A percentile compares a stretch with the other conserved stretches of the same genome.
Evolutionary conservation across 192 early-diverging fungal species (phyloP).

Genomic region (Lobosporangium transversale): DNA sequence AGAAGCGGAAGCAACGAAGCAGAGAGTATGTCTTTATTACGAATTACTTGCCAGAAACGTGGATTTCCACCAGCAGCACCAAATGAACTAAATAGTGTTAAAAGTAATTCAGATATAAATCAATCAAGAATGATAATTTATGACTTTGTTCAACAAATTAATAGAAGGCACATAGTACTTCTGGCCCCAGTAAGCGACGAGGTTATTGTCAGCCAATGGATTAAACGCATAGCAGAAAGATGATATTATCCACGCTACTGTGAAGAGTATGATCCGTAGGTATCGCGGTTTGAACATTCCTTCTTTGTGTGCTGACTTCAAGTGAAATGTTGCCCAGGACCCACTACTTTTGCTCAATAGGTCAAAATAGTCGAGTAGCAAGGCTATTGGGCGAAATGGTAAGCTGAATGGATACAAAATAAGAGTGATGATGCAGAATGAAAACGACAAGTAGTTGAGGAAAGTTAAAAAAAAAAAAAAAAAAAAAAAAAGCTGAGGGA

Average conservation of each 20-base stretch:
- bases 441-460: neutral
- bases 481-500: too few relatives aligned
- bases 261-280: neutral
- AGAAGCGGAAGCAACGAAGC: neutral
- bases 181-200: slow-evolving; percentile 69
- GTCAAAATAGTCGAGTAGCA: too few relatives aligned
- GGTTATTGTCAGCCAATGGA: slow-evolving; percentile 59
- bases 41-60: slow-evolving; percentile 45
- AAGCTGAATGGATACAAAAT: too few relatives aligned
- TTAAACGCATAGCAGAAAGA: slow-evolving; percentile 56
- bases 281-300: neutral
- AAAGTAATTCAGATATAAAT: too few relatives aligned
- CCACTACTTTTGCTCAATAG: too few relatives aligned
- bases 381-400: too few relatives aligned
- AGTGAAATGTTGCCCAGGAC: too few relatives aligned
- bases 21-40: too few relatives aligned
- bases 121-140: too few relatives aligned
- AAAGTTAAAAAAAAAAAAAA: neutral
- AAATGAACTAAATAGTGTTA: slow-evolving; percentile 57
- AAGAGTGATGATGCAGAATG: neutral
- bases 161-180: slow-evolving; percentile 20
- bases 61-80: slow-evolving; percentile 57
- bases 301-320: too few relatives aligned
- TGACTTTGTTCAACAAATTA: neutral
- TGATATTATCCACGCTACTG: slow-evolving; percentile 1